These are phyloP conservation scores for Pulveroboletus sp. DNA, from an alignment of 768 basidiomycete genomes.

Conservation along the genomic window DNA sequence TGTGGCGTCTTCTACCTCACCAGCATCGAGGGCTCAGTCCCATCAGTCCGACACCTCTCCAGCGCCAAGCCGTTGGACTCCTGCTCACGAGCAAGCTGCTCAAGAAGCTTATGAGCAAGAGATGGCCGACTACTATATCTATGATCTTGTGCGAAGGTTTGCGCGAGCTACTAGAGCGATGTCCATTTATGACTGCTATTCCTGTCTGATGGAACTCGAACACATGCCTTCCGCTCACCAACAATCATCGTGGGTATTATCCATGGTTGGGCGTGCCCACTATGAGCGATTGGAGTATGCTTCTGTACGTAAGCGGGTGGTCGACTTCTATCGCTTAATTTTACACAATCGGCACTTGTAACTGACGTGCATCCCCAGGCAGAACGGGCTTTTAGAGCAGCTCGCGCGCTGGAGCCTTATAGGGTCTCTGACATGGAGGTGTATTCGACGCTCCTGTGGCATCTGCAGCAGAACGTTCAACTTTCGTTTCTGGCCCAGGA, in stretches of 20 bases:
- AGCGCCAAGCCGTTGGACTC: conserved; percentile 60
- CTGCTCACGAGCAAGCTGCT: conserved; percentile 65
- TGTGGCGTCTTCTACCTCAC: conserved; percentile 58
- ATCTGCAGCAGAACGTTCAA: conserved; percentile 78
- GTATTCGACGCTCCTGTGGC: conserved; percentile 96
- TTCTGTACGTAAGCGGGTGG: conserved; percentile 55
- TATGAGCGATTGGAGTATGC: conserved; percentile 90
- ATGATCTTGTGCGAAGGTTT: conserved; percentile 77
- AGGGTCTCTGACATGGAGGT: conserved; percentile 92
- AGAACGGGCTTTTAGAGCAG: conserved; percentile 81
- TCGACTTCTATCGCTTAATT: conserved; percentile 6
- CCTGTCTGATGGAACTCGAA: conserved; percentile 75
- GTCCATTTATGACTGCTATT: conserved; percentile 71
- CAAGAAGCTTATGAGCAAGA: conserved; percentile 70
- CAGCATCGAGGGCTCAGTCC: conserved; percentile 54
- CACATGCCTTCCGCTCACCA: conserved; percentile 72
- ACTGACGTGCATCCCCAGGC: conserved; percentile 52
- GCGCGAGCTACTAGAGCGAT: conserved; percentile 76
- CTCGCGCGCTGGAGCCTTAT: conserved; percentile 86
- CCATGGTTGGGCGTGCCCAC: conserved; percentile 82
- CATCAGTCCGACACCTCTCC: conserved; percentile 64
- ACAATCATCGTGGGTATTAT: conserved; percentile 72
- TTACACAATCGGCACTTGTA: conserved; percentile 12
- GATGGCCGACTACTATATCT: conserved; percentile 80
- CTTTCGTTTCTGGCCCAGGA: conserved; percentile 94